A percentile compares a stretch with the other conserved stretches of the same genome.
These are phyloP conservation scores for Lepiota brunneoincarnata DNA, from an alignment of 768 basidiomycete genomes.

Conservation along the genomic window DNA sequence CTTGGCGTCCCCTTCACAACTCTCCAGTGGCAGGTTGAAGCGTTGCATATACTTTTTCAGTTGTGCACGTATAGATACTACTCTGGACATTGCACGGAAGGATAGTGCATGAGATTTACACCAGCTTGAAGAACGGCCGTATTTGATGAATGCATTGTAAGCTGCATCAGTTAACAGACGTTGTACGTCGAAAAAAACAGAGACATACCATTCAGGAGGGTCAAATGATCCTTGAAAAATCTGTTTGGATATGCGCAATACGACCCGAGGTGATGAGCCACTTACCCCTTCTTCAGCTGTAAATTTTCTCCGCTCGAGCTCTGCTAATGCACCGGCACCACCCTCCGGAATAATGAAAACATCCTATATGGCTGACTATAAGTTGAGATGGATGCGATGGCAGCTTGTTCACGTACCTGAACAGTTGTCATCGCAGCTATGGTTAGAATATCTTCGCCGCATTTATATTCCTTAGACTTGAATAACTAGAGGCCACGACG, in stretches of 20 bases:
- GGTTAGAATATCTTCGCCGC: constrained; percentile 93
- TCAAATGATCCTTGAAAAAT: constrained; percentile 79
- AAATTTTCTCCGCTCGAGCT: constrained; percentile 92
- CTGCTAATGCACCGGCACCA: constrained; percentile 79
- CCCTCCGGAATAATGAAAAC: constrained; percentile 89
- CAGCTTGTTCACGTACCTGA: constrained; percentile 49
- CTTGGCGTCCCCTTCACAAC: constrained; percentile 87
- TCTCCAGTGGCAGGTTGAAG: constrained; percentile 77
- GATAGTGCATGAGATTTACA: constrained; percentile 91
- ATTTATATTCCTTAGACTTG: constrained; percentile 78
- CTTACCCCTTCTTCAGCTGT: constrained; percentile 96
- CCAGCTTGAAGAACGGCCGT: constrained; percentile 86
- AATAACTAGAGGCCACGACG: constrained; percentile 59
- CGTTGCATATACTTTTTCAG: constrained; percentile 93
- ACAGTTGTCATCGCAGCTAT: constrained; percentile 96
- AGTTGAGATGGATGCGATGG: background rate
- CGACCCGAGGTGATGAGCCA: constrained; percentile 6
- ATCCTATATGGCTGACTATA: constrained; percentile 48
- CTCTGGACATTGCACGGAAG: constrained; percentile 91
- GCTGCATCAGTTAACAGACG: constrained; percentile 39
- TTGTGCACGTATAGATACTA: constrained; percentile 92
- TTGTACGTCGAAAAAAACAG: background rate
- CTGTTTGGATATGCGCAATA: background rate
- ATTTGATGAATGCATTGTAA: constrained; percentile 89
- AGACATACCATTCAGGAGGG: constrained; percentile 79